Base-by-base conservation (phyloP, 257 asterid species). In the Lantana camara region DNA sequence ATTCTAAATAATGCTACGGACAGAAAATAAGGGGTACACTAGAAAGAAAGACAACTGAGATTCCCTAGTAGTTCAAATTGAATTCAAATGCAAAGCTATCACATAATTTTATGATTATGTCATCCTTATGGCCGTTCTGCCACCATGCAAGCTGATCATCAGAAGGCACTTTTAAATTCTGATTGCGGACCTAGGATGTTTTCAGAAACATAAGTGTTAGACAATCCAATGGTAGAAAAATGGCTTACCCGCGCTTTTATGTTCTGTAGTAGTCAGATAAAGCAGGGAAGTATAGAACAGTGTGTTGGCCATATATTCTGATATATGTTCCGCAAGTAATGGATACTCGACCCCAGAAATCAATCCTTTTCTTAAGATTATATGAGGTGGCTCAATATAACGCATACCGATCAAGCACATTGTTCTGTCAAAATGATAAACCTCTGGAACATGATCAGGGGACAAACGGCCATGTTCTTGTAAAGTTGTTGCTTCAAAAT, bases 331-430 rank as follows among this genome's bases (percentile, higher is more conserved):
- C 1, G 98, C 93, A 19, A 94, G 90, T 48, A 88, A 80, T 5
- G 99, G 98, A 69, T 94, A 90, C 87, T 80, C 91, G 27, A 69
- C 74, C 75, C 98, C 99, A 55, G 90, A 86, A 70, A 90, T 79
- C 66, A 94, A 70, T 24, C 99, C 99, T 76, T 94, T 94, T 60
- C 98, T 82, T 61, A 94, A 55, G 60, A 94, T 86, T 52, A 90
- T 84, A 80, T 94, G 99, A 67, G 99, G 99, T 22, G 98, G 99
- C 76, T 90, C 93, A 63, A 94, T 75, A 78, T 86, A 94, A 1
- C 82, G 88, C 99, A 94, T 90, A 21, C 96, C 96, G 45, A 90
- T 94, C 86, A 94, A 67, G 75, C 95, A 88, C 98, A 94, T 90
- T 13, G 71, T 30, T 62, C 82, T 77, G 72, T 94, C 99, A 10